Evolutionary conservation across 148 eudicot genomes (phyloP).

Genomic region (Fagopyrum esculentum): DNA sequence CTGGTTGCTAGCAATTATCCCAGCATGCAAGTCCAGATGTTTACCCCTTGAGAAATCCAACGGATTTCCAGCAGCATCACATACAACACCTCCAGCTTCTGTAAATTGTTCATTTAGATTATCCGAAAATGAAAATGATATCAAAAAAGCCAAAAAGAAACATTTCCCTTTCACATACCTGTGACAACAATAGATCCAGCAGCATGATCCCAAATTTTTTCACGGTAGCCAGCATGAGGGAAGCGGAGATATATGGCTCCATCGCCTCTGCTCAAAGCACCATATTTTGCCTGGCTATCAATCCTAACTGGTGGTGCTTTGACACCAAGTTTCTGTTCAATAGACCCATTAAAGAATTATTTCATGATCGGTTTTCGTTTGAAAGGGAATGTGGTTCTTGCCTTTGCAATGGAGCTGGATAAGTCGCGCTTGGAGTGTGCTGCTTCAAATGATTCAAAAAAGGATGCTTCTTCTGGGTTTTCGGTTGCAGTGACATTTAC

Average conservation of each 20-base stretch:
- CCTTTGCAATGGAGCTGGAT: conserved; percentile 76
- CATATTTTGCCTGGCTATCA: conserved; percentile 97
- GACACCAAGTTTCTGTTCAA: conserved; percentile 81
- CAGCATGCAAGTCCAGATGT: conserved; percentile 76
- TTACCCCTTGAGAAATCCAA: conserved; percentile 89
- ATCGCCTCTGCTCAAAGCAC: conserved; percentile 95
- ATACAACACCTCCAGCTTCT: conserved; percentile 93
- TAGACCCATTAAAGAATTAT: background rate
- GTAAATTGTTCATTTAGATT: conserved; percentile 19
- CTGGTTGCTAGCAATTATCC: conserved; percentile 77
- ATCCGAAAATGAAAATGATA: background rate
- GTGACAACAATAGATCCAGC: conserved; percentile 89
- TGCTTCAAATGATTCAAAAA: conserved; percentile 92
- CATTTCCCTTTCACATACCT: conserved; percentile 31
- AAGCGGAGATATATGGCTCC: conserved; percentile 94
- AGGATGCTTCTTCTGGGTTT: conserved; percentile 89
- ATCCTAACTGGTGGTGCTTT: conserved; percentile 97
- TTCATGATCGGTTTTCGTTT: background rate
- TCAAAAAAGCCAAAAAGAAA: background rate
- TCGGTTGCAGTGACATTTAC: conserved; percentile 63
- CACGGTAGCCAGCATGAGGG: conserved; percentile 88
- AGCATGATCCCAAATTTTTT: conserved; percentile 99
- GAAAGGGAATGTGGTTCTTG: conserved; percentile 14
- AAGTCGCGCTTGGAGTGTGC: conserved; percentile 83
- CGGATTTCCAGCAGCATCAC: conserved; percentile 89